These are phyloP conservation scores for Aspergillus neoniger DNA, from an alignment of 2,329 filamentous ascomycete genomes.

Conservation along the genomic window DNA sequence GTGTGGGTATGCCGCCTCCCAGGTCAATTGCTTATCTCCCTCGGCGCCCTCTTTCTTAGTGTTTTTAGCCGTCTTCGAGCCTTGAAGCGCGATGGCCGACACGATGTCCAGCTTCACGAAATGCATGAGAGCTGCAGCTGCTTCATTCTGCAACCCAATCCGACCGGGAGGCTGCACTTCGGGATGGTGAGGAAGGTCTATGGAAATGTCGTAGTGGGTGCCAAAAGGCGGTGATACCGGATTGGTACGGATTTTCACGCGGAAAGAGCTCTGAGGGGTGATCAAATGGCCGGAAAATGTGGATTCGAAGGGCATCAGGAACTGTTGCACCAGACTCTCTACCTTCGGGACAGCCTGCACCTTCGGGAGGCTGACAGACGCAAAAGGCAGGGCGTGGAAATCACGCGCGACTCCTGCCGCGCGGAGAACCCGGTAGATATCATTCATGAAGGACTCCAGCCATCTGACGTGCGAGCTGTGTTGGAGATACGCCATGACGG, in stretches of 20 bases:
- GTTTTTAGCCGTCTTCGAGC: neutral
- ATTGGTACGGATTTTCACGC: conserved; percentile 41
- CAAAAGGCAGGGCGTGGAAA: conserved; percentile 29
- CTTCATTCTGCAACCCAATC: conserved; percentile 38
- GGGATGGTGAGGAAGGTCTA: conserved; percentile 34
- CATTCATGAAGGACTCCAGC: conserved; percentile 36
- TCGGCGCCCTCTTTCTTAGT: neutral
- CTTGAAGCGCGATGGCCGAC: conserved; percentile 29
- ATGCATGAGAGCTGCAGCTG: conserved; percentile 36
- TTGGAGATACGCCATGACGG: conserved; percentile 57
- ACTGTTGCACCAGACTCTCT: conserved; percentile 45
- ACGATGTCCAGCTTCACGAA: conserved; percentile 43
- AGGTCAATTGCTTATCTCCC: conserved; percentile 14
- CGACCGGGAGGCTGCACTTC: conserved; percentile 36
- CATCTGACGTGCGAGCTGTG: conserved; percentile 46
- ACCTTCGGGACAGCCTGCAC: conserved; percentile 24
- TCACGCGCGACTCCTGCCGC: conserved; percentile 36
- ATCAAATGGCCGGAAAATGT: conserved; percentile 42
- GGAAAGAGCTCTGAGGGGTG: conserved; percentile 38
- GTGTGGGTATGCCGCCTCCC: conserved; percentile 37
- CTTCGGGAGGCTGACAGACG: conserved; percentile 24
- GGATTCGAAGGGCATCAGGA: conserved; percentile 48
- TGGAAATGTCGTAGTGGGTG: conserved; percentile 42
- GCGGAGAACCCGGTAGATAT: conserved; percentile 34
- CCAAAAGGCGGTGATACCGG: conserved; percentile 36